Evolutionary conservation across 352 stramenopile species (phyloP), one percentile per base, ranked within the genome.

Genomic region (Phytophthora colocasiae): DNA sequence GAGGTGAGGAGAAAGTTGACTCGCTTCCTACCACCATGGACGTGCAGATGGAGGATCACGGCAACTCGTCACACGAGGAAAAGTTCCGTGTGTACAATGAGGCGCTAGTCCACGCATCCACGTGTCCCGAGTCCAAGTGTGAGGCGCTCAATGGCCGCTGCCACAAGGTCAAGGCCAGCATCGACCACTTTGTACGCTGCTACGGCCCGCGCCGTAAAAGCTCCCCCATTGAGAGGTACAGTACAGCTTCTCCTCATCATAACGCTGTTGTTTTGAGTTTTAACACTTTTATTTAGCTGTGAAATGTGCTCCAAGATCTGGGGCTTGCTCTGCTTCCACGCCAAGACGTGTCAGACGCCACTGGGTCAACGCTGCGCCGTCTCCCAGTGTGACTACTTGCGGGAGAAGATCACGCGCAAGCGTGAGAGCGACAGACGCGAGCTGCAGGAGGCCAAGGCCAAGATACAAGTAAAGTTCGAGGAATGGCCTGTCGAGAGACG

Each of bases 71-170:
- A 10, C 84, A 93, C 64, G 86, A 93, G 56, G 77, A 92, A 11
- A 96, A 96, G 72, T 93, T 96, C 61, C 85, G 78, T 41, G 80
- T 91, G 38, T 96, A 96, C 78, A 93, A 96, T 52, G 81, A 89
- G 10, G 88, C 88, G 66, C 71, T 96, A 27, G 57, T 86, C 29
- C 88, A 96, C 53, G 83, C 86, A 6, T 75, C 88, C 27, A 81
- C 77, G 24, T 96, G 88, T 34, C 44, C 47, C 6, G 65, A 87
- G 24, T 29, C 77, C 49, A 76, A 92, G 6, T 96, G 88, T 55
- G 75, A 78, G 49, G 82, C 75, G 43, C 70, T 74, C 51, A 77
- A 79, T 38, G 83, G 82, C 9, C 87, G 88, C 32, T 96, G 88
- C 63, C 86, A 94, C 65, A 96, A 96, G 72, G 85, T 96, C 40